Conservation (phyloP, 305 asterid species). For the Fraxinus platypoda region DNA sequence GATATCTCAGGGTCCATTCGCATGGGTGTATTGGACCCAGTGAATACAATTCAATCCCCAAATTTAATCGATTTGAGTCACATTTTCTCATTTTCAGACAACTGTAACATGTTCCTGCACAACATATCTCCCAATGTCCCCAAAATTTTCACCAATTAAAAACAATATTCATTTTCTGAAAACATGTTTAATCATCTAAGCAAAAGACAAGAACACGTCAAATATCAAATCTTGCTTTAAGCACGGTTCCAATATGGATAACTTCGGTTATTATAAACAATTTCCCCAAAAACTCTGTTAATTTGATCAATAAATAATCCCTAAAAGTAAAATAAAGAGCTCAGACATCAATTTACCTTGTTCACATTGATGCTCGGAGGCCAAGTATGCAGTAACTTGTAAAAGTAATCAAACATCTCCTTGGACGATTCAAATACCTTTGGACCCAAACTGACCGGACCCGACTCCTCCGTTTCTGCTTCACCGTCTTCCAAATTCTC, state of each 20-base stretch:
- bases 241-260: not conserved
- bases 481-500: constrained; percentile 17
- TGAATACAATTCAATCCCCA: not conserved
- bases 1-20: not conserved
- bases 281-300: not conserved
- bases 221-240: not conserved
- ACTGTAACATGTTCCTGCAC: not conserved
- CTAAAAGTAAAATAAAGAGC: not conserved
- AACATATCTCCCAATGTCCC: not conserved
- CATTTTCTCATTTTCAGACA: not conserved
- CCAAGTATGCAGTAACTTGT: constrained; percentile 67
- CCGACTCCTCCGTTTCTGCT: constrained; percentile 22
- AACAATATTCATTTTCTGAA: not conserved
- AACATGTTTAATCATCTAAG: not conserved
- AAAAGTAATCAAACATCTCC: constrained; percentile 71
- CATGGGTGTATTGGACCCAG: not conserved
- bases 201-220: not conserved
- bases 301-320: not conserved
- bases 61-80: not conserved
- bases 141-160: not conserved
- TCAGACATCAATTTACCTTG: constrained; percentile 46
- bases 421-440: constrained; percentile 64
- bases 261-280: not conserved
- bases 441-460: constrained; percentile 45
- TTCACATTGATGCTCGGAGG: constrained; percentile 53